Conservation (phyloP, 169 alveolate genomes). For the Cardiosporidium cionae region DNA sequence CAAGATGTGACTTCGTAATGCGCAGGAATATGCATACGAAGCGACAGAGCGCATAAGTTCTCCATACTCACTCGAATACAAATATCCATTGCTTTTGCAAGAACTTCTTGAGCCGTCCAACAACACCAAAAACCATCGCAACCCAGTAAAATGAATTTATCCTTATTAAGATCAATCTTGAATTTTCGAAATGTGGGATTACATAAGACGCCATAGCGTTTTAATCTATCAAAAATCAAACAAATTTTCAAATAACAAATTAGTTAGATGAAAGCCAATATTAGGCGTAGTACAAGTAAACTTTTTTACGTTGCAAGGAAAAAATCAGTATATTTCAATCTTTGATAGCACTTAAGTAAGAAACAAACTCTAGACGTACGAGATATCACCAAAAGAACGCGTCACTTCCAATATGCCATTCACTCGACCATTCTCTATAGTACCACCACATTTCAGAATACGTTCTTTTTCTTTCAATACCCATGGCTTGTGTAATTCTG, state of each 20-base stretch:
- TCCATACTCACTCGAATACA: too few species aligned
- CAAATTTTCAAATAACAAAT: too few species aligned
- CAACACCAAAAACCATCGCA: slow-evolving; percentile 96
- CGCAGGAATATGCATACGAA: too few species aligned
- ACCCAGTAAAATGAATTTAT: slow-evolving; percentile 86
- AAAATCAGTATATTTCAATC: too few species aligned
- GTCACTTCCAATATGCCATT: slow-evolving; percentile 89
- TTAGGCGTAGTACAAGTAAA: too few species aligned
- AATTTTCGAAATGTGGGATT: slow-evolving; percentile 56
- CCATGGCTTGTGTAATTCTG: slow-evolving; percentile 93
- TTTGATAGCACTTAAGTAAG: too few species aligned
- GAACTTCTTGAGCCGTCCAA: slow-evolving; percentile 31
- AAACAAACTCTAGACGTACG: too few species aligned
- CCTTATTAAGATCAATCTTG: slow-evolving; percentile 47
- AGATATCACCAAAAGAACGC: slow-evolving; percentile 92
- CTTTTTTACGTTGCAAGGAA: too few species aligned
- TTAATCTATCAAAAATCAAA: too few species aligned
- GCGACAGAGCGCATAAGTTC: too few species aligned
- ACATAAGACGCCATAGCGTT: slow-evolving; percentile 61
- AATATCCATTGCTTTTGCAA: slow-evolving; percentile 16
- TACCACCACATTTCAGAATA: slow-evolving; percentile 86
- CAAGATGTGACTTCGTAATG: too few species aligned
- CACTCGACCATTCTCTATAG: slow-evolving; percentile 89
- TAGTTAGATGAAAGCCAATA: too few species aligned
- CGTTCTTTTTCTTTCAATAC: slow-evolving; percentile 82